These are phyloP conservation scores for Penicillium nucicola DNA, from an alignment of 495 filamentous ascomycete genomes.

Conservation along the genomic window DNA sequence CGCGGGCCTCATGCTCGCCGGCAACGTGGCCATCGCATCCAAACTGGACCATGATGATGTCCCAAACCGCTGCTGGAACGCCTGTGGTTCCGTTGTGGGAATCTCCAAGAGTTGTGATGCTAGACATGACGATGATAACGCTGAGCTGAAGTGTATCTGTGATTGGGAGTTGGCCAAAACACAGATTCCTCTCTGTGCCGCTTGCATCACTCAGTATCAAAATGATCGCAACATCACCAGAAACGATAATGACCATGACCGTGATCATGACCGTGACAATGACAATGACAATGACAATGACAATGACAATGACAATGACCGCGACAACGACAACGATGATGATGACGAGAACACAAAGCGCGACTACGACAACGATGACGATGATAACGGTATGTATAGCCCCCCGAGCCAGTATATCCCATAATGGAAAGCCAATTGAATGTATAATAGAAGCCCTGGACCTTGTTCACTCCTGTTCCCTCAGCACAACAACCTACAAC, in stretches of 20 bases:
- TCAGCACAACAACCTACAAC: slow-evolving; percentile 31
- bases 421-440: neutral
- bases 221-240: slow-evolving; percentile 6
- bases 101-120: slow-evolving; percentile 26
- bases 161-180: slow-evolving; percentile 23
- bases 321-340: slow-evolving; percentile 17
- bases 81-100: slow-evolving; percentile 26
- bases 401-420: neutral
- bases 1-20: slow-evolving; percentile 24
- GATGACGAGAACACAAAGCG: neutral
- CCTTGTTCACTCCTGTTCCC: slow-evolving; percentile 29
- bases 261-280: slow-evolving; percentile 9
- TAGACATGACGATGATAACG: slow-evolving; percentile 23
- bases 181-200: slow-evolving; percentile 33
- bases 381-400: slow-evolving; percentile 18
- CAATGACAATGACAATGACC: slow-evolving; percentile 10
- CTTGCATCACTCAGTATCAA: slow-evolving; percentile 32
- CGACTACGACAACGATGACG: slow-evolving; percentile 7
- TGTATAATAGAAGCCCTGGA: slow-evolving; percentile 29
- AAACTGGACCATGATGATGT: slow-evolving; percentile 34
- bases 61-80: slow-evolving; percentile 28
- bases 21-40: slow-evolving; percentile 23
- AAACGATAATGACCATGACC: slow-evolving; percentile 12
- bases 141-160: slow-evolving; percentile 34
- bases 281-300: slow-evolving; percentile 6